Conservation (phyloP, 1,284 basidiomycete species). For the Prillingera fragicola region DNA sequence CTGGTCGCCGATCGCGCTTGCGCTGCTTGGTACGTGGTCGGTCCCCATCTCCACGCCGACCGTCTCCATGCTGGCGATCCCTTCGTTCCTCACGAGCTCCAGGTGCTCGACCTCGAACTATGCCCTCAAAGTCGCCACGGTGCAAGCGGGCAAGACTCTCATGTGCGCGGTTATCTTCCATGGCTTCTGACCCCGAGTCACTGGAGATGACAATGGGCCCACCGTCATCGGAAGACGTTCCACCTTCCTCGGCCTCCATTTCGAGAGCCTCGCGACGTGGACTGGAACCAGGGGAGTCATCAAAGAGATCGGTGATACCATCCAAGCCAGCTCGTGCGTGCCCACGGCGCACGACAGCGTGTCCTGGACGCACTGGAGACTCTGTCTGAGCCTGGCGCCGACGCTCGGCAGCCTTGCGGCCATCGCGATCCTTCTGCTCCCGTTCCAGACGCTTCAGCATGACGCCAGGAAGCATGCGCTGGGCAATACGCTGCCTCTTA, state of each 20-base stretch:
- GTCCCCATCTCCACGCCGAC: neutral
- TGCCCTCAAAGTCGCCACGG: conserved; percentile 40
- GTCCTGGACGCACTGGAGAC: conserved; percentile 34
- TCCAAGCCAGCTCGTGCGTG: conserved; percentile 8
- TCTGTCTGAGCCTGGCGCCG: conserved; percentile 1
- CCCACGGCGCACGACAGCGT: conserved; percentile 30
- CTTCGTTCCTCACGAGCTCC: neutral
- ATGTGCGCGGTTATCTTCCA: conserved; percentile 34
- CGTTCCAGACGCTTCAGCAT: conserved; percentile 35
- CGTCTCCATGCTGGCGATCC: neutral
- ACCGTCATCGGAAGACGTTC: conserved; percentile 6
- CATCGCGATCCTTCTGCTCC: conserved; percentile 19
- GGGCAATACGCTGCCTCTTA: conserved; percentile 31
- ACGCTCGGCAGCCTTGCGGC: conserved; percentile 2
- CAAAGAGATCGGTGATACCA: conserved; percentile 21
- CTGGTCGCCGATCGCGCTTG: conserved; percentile 17
- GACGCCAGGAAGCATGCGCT: conserved; percentile 39
- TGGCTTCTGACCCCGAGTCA: conserved; percentile 21
- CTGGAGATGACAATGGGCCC: conserved; percentile 19
- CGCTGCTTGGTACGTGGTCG: neutral
- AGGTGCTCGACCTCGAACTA: conserved; percentile 22
- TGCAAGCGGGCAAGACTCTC: conserved; percentile 31
- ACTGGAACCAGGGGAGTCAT: conserved; percentile 2
- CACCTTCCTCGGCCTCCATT: conserved; percentile 6
- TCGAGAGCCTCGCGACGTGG: neutral